These are phyloP conservation scores for Aspergillus carlsbadensis DNA, from an alignment of 495 filamentous ascomycete species.

Conservation along the genomic window DNA sequence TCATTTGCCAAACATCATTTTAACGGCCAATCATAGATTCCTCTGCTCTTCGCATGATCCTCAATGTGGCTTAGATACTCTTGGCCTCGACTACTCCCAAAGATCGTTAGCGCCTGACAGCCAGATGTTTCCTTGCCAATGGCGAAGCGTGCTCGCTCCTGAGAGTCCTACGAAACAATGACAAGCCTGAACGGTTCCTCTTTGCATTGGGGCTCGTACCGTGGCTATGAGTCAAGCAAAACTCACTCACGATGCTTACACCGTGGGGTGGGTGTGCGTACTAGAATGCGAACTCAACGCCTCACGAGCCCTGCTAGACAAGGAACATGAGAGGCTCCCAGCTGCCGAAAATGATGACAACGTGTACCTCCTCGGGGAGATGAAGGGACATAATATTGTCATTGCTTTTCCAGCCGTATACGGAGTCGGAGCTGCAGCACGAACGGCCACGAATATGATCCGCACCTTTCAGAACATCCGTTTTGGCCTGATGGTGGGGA, in stretches of 20 bases:
- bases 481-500: slow-evolving; percentile 49
- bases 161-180: too few relatives aligned
- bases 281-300: slow-evolving; percentile 12
- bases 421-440: slow-evolving; percentile 1
- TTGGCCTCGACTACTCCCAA: too few relatives aligned
- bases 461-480: slow-evolving; percentile 38
- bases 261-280: slow-evolving; percentile 13
- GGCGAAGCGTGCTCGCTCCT: too few relatives aligned
- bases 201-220: too few relatives aligned
- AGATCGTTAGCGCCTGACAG: too few relatives aligned
- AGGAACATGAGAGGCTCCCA: slow-evolving; percentile 9
- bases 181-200: too few relatives aligned
- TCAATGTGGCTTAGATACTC: too few relatives aligned
- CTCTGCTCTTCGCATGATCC: too few relatives aligned
- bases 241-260: slow-evolving; percentile 9
- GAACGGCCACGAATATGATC: slow-evolving; percentile 9
- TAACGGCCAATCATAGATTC: too few relatives aligned
- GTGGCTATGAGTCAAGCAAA: not conserved
- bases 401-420: slow-evolving; percentile 14
- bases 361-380: slow-evolving; percentile 13
- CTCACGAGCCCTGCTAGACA: slow-evolving; percentile 13
- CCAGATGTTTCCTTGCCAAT: too few relatives aligned
- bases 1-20: too few relatives aligned
- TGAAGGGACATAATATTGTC: slow-evolving; percentile 14
- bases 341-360: slow-evolving; percentile 12